Base-by-base conservation (phyloP, 768 basidiomycete species). In the Boletellus emodensis region DNA sequence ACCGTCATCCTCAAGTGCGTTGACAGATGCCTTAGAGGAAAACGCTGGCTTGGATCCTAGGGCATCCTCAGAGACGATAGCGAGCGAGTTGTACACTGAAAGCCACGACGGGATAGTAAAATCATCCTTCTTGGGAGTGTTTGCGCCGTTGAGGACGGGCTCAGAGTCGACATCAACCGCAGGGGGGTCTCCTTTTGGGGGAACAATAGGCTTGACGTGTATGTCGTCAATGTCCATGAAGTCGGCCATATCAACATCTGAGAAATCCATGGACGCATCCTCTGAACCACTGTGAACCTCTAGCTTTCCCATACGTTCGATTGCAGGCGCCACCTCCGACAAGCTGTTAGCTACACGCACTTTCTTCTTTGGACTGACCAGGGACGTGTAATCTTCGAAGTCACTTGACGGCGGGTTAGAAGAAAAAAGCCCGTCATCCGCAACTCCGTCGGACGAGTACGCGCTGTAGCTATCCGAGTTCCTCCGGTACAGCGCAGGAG, bases 1-100 rank as follows among this genome's bases (percentile, higher is more conserved):
- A 2, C 91, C 93, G 56, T 96, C 92, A 4, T 80, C 71, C 61
- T 97, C 91, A 2, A 94, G 75, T 0, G 85, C 85, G 37, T 79
- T 78, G 7, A 83, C 56, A 18, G 75, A 68, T 63, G 63, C 61
- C 62, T 43, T 75, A 53, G 44, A 77, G 7, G 72, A 65, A 3
- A 67, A 22, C 72, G 74, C 13, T 6, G 64, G 58, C 22, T 68
- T 58, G 41, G 64, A 64, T 18, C 84, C 87, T 24, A 87, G 68
- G 1, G 75, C 71, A 18, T 89, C 88, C 24, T 82, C 76, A 4
- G 78, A 67, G 12, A 78, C 73, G 22, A 89, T 83, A 1, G 74
- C 72, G 4, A 90, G 75, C 5, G 86, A 81, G 55, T 90, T 84
- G 53, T 90, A 87, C 4, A 89, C 75, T 11, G 85, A 81, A 13